phyloP scores from a whole-genome alignment of 139 green algal genomes.

The Chlorella sorokiniana region DNA sequence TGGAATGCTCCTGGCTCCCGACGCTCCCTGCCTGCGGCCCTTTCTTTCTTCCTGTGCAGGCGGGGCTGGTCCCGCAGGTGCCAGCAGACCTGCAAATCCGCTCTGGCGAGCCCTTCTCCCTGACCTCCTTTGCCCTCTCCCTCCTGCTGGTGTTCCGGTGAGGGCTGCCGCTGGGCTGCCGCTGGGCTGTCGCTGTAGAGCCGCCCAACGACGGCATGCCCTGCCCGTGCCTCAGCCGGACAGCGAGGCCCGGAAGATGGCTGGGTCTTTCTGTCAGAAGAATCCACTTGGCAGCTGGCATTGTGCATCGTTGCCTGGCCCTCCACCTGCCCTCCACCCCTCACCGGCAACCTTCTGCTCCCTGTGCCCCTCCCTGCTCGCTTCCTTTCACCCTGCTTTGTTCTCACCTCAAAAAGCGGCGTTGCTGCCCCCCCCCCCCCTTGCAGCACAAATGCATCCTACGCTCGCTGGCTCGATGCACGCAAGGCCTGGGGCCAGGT shows the following conservation, averaged over 20 bases:
- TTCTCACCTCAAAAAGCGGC: background rate
- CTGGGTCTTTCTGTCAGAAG: too few species aligned
- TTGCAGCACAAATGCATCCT: conserved; percentile 54
- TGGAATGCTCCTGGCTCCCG: background rate
- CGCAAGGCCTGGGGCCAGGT: conserved; percentile 44
- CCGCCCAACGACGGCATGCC: too few species aligned
- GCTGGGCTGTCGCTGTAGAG: background rate
- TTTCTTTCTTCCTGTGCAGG: background rate
- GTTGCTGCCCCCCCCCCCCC: background rate
- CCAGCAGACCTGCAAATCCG: background rate
- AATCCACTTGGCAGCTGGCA: too few species aligned
- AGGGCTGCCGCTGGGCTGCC: background rate
- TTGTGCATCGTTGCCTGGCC: too few species aligned
- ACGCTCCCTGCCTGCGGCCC: background rate
- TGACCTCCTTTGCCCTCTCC: conserved; percentile 38
- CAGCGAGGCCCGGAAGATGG: too few species aligned
- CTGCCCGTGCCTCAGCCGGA: too few species aligned
- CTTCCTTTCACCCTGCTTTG: background rate
- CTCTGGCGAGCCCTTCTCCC: background rate
- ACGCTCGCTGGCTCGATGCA: conserved; percentile 49
- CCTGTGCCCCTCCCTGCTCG: background rate
- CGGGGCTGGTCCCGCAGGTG: background rate
- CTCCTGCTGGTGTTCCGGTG: conserved; percentile 43
- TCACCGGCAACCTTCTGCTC: background rate
- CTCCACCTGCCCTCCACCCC: too few species aligned